A percentile compares a stretch with the other conserved stretches of the same genome.
phyloP scores from a whole-genome alignment of 202 grass and related monocot genomes.

The Bolboschoenoplectus hybrid region DNA sequence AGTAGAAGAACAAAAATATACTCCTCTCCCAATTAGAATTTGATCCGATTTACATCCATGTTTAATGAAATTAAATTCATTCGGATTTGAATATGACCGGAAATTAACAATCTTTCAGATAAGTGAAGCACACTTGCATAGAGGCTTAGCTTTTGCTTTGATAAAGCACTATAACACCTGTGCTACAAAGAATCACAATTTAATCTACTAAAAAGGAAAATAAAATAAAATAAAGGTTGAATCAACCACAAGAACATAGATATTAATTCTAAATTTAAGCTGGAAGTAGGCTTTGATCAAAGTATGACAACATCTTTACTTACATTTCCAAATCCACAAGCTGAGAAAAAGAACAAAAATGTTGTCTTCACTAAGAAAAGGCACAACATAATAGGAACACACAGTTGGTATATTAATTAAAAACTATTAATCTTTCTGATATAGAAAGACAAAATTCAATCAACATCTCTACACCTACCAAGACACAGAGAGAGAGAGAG shows the following conservation, averaged over 20 bases:
- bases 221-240: too few relatives aligned
- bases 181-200: not conserved
- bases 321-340: constrained; percentile 24
- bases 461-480: constrained; percentile 44
- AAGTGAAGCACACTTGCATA: not conserved
- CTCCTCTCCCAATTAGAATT: not conserved
- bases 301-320: not conserved
- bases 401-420: not conserved
- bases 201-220: constrained; percentile 15
- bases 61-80: constrained; percentile 7
- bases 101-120: not conserved
- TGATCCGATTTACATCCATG: constrained; percentile 2
- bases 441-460: constrained; percentile 35
- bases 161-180: not conserved
- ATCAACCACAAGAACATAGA: constrained; percentile 1
- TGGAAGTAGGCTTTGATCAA: constrained; percentile 21
- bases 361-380: constrained; percentile 3
- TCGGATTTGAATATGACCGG: constrained; percentile 7
- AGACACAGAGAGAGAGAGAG: not conserved
- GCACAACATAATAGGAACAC: not conserved
- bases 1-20: not conserved
- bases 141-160: not conserved
- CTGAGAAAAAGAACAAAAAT: constrained; percentile 4
- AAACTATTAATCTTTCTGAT: not conserved
- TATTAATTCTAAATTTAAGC: constrained; percentile 12